These are phyloP conservation scores for Trichosporon ovoides DNA, from an alignment of 1,284 basidiomycete genomes.

Conservation along the genomic window DNA sequence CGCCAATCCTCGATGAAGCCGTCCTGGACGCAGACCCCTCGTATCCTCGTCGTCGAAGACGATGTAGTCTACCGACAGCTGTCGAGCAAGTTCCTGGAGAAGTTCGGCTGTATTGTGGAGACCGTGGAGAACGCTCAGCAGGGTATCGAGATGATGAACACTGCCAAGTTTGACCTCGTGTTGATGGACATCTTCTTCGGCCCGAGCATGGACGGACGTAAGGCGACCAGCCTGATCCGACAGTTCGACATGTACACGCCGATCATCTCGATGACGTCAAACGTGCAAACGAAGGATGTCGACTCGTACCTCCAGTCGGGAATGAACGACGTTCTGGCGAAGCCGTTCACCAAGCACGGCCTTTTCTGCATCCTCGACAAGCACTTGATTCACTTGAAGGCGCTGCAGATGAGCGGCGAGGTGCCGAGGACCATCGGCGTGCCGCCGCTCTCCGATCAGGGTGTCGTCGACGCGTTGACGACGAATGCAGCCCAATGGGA, in stretches of 20 bases:
- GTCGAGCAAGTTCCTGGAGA: conserved; percentile 87
- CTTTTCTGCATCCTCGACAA: conserved; percentile 91
- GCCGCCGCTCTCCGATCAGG: conserved; percentile 61
- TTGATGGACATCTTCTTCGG: conserved; percentile 66
- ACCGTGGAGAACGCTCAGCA: conserved; percentile 88
- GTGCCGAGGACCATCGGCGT: conserved; percentile 67
- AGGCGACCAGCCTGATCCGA: conserved; percentile 82
- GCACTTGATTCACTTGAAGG: conserved; percentile 87
- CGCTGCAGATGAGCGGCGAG: conserved; percentile 68
- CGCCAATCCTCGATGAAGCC: conserved; percentile 65
- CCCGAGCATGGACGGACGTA: conserved; percentile 46
- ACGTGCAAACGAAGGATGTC: conserved; percentile 65
- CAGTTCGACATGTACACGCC: conserved; percentile 85
- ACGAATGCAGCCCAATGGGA: conserved; percentile 31
- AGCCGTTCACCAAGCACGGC: conserved; percentile 91
- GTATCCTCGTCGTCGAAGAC: conserved; percentile 92
- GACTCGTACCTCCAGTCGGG: conserved; percentile 51
- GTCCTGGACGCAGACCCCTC: conserved; percentile 77
- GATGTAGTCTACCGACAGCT: conserved; percentile 84
- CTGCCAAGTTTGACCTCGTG: conserved; percentile 87
- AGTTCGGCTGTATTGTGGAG: conserved; percentile 91
- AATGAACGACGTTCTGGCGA: conserved; percentile 93
- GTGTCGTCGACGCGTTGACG: conserved; percentile 53
- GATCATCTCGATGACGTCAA: conserved; percentile 95
- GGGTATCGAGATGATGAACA: conserved; percentile 92